Evolutionary conservation across 371 early-diverging fungal species (phyloP).

Genomic region (Conidiobolus incongruus): DNA sequence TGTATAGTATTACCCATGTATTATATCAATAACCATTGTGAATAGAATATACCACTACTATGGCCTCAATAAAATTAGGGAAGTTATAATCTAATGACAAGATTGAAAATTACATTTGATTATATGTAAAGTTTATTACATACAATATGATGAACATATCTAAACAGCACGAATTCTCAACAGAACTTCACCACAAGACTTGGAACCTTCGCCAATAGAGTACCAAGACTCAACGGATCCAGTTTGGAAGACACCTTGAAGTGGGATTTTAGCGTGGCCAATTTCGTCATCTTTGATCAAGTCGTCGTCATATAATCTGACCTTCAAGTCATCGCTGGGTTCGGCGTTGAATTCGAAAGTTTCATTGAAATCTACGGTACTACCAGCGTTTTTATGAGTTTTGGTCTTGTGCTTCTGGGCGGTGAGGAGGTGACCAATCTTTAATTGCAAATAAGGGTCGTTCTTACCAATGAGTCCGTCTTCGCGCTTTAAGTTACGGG

Average conservation of each 20-base stretch:
- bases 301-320: constrained; percentile 1
- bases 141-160: no score
- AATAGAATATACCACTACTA: no score
- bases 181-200: constrained; percentile 3
- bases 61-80: no score
- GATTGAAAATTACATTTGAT: no score
- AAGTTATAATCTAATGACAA: no score
- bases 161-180: constrained; percentile 2
- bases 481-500: no score
- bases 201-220: constrained; percentile 3
- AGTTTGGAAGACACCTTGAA: background rate
- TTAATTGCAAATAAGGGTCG: constrained; percentile 1
- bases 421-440: background rate
- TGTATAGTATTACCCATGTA: no score
- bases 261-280: constrained; percentile 1
- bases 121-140: no score
- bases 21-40: no score
- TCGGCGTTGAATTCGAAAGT: constrained; percentile 3
- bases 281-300: constrained; percentile 4
- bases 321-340: constrained; percentile 3
- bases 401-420: background rate
- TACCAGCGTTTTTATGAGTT: constrained; percentile 1
- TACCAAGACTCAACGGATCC: constrained; percentile 4
- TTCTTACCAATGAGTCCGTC: no score
- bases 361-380: background rate